A percentile compares a stretch with the other conserved stretches of the same genome.
phyloP scores from a whole-genome alignment of 331 rosid genomes.

The Spiraea crenata region DNA sequence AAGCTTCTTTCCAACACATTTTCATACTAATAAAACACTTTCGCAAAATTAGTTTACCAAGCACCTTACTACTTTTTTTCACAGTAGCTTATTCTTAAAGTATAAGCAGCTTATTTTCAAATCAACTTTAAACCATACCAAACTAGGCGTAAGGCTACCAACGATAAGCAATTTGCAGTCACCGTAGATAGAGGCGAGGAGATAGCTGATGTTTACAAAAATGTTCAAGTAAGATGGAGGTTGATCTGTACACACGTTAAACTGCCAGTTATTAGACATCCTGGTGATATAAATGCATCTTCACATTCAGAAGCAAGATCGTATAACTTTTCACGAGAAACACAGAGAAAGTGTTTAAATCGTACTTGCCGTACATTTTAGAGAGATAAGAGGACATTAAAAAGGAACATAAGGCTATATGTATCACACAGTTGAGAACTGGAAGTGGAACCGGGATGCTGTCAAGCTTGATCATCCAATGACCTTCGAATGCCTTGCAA shows the following conservation, averaged over 20 bases:
- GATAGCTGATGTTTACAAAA: slow-evolving; percentile 25
- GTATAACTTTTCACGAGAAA: slow-evolving; percentile 33
- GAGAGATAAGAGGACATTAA: slow-evolving; percentile 34
- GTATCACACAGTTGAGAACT: background rate
- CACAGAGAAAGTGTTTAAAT: slow-evolving; percentile 18
- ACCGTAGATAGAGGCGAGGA: slow-evolving; percentile 29
- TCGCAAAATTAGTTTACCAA: no score
- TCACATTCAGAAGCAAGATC: background rate
- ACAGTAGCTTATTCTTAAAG: no score
- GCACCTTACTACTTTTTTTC: no score
- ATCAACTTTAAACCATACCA: no score
- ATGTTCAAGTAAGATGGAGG: background rate
- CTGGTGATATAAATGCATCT: background rate
- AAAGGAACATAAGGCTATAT: slow-evolving; percentile 27
- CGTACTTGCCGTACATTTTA: slow-evolving; percentile 38
- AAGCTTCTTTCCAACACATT: no score
- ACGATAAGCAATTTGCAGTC: slow-evolving; percentile 21
- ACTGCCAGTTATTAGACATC: background rate
- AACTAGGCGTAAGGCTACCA: no score
- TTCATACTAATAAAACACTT: no score
- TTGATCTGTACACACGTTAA: background rate
- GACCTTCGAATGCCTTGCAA: background rate
- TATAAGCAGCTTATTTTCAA: no score
- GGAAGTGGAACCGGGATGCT: no score
- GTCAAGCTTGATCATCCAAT: background rate